Evolutionary conservation across 2,329 filamentous ascomycete genomes (phyloP).

Genomic region (Aspergillus japonicus): DNA sequence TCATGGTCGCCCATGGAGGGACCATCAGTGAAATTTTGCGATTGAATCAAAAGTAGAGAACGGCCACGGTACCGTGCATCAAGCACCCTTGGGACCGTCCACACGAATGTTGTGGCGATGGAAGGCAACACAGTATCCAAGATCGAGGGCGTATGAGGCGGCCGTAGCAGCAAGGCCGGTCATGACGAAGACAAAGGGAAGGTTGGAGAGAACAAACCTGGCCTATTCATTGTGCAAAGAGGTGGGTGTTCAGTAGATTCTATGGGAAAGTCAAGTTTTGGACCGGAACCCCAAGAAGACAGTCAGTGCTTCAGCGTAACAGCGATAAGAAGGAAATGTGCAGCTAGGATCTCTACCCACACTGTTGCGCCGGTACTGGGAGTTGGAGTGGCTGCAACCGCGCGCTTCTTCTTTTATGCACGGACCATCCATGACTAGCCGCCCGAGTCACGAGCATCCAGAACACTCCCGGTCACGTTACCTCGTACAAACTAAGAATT

Average conservation of each 20-base stretch:
- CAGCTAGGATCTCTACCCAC: conserved; percentile 22
- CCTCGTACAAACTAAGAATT: neutral
- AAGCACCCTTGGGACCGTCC: conserved; percentile 1
- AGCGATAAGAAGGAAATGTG: conserved; percentile 11
- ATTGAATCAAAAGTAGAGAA: conserved; percentile 20
- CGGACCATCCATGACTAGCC: conserved; percentile 15
- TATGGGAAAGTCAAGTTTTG: conserved; percentile 11
- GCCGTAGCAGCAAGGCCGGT: conserved; percentile 12
- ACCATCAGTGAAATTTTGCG: conserved; percentile 18
- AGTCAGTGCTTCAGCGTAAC: conserved; percentile 3
- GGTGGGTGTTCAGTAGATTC: conserved; percentile 16
- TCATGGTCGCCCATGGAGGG: conserved; percentile 26
- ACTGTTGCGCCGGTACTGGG: conserved; percentile 26
- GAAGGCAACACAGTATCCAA: conserved; percentile 1
- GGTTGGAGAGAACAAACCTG: conserved; percentile 44
- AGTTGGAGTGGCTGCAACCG: conserved; percentile 30
- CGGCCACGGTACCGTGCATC: conserved; percentile 5
- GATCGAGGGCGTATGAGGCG: conserved; percentile 6
- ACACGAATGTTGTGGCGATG: conserved; percentile 1
- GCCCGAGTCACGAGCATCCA: neutral
- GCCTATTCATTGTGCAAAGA: conserved; percentile 46
- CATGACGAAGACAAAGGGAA: conserved; percentile 21
- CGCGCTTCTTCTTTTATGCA: conserved; percentile 22
- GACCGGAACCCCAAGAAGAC: neutral
- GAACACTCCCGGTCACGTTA: neutral